phyloP scores from a whole-genome alignment of 495 filamentous ascomycete species.

The Oidiodendron maius region DNA sequence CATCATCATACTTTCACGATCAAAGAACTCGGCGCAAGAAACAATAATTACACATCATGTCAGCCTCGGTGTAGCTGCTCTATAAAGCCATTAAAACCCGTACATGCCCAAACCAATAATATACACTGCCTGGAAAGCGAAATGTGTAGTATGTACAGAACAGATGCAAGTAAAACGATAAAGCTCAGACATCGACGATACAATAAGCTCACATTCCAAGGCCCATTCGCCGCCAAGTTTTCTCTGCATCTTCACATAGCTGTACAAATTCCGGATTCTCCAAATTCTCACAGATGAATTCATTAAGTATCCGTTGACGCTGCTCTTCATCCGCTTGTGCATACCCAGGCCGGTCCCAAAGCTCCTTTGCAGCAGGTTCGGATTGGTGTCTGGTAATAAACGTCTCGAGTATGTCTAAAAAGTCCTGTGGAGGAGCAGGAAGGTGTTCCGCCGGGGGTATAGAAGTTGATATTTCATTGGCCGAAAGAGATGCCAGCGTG shows the following conservation, averaged over 20 bases:
- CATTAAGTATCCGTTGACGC: slow-evolving; percentile 28
- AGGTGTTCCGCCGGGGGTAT: background rate
- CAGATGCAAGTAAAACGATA: background rate
- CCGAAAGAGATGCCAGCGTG: background rate
- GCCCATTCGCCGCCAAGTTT: slow-evolving; percentile 35
- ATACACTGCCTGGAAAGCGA: background rate
- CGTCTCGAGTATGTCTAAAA: slow-evolving; percentile 15
- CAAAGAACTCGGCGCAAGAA: too few species aligned
- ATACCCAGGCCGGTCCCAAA: slow-evolving; percentile 26
- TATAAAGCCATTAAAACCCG: too few species aligned
- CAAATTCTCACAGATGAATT: slow-evolving; percentile 34
- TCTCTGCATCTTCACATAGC: slow-evolving; percentile 34
- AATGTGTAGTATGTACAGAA: background rate
- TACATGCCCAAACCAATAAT: too few species aligned
- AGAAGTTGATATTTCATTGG: background rate
- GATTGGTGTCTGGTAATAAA: slow-evolving; percentile 16
- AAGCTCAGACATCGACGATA: background rate
- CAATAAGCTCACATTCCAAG: slow-evolving; percentile 22
- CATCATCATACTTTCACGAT: too few species aligned
- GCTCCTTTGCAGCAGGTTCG: slow-evolving; percentile 11
- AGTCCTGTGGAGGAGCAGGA: slow-evolving; percentile 6
- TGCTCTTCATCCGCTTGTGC: slow-evolving; percentile 25
- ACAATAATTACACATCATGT: too few species aligned
- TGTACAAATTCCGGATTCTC: slow-evolving; percentile 34
- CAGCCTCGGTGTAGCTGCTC: too few species aligned